Base-by-base conservation (phyloP, 208 protist genomes). In the Acanthamoeba sp. region DNA sequence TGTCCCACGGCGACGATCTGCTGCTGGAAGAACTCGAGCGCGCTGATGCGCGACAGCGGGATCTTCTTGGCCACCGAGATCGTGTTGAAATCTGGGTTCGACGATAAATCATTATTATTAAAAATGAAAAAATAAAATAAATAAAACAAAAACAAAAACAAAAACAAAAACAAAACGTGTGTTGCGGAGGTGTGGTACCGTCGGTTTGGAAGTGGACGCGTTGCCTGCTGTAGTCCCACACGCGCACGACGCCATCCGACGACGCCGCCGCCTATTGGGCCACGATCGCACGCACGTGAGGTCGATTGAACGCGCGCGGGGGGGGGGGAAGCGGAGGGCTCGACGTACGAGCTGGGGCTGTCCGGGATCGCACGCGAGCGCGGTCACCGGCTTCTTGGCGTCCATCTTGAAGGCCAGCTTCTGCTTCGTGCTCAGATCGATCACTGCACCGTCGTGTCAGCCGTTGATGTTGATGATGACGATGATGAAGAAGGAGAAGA, bases 31-130 rank as follows among this genome's bases (percentile, higher is more conserved):
- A 87, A 87, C 45, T 62, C 40, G n/a, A 87, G n/a, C 78, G 78
- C 40, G 78, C 78, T 87, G 50, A 87, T 87, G 7, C 42, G 32
- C 29, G 78, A 87, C 42, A 87, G 36, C 14, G 78, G 78, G 20
- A 87, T 87, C n/a, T 87, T 87, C 78, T 87, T 87, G 78, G 78
- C 78, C 78, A 87, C 10, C 32, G 78, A 87, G 40, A 87, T 87
- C 29, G 78, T 36, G 50, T 87, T 91, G 40, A 91, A 91, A 36
- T 91, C 85, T 91, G 29, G 6, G 42, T 10, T 3, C 42, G 42
- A n/a, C n/a, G n/a, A n/a, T n/a, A n/a, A n/a, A n/a, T n/a, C n/a
- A n/a, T n/a, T n/a, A n/a, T n/a, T n/a, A n/a, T n/a, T n/a, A n/a
- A 24, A 89, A n/a, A 32, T 22, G 24, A 34, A 78, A 42, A 2